A percentile compares a stretch with the other conserved stretches of the same genome.
Evolutionary conservation across 768 basidiomycete genomes (phyloP).

Genomic region (Candolleomyces efflorescens): DNA sequence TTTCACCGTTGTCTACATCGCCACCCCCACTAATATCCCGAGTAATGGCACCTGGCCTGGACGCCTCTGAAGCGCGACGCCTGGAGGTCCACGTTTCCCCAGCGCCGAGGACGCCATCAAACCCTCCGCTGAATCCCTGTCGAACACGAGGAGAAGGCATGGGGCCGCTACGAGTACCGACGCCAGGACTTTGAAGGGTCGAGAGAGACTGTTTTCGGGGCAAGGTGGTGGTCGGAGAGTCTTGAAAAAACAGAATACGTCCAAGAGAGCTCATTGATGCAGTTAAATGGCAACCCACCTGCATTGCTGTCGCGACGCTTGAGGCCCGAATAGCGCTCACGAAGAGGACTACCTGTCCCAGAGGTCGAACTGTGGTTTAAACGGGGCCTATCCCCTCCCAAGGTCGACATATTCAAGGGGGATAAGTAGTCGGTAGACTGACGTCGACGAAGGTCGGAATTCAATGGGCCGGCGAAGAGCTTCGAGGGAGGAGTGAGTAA

Average conservation of each 20-base stretch:
- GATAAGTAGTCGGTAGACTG: slow-evolving; percentile 74
- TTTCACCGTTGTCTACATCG: slow-evolving; percentile 36
- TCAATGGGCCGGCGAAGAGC: slow-evolving; percentile 80
- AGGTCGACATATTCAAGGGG: slow-evolving; percentile 47
- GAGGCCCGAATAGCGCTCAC: slow-evolving; percentile 61
- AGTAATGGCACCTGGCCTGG: slow-evolving; percentile 31
- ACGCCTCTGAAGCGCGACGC: slow-evolving; percentile 57
- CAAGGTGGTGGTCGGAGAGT: slow-evolving; percentile 49
- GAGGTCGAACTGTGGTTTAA: slow-evolving; percentile 45
- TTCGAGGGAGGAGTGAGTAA: slow-evolving; percentile 22
- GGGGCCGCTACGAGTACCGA: slow-evolving; percentile 55
- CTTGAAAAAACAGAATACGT: slow-evolving; percentile 31
- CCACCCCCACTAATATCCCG: slow-evolving; percentile 32
- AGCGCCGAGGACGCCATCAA: slow-evolving; percentile 67
- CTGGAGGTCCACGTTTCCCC: slow-evolving; percentile 69
- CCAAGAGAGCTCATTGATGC: slow-evolving; percentile 10
- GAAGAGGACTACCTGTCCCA: slow-evolving; percentile 49
- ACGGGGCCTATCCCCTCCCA: slow-evolving; percentile 54
- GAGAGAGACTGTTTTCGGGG: slow-evolving; percentile 72
- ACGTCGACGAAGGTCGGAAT: slow-evolving; percentile 84
- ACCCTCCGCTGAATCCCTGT: slow-evolving; percentile 46
- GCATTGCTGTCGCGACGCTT: slow-evolving; percentile 64
- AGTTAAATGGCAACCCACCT: slow-evolving; percentile 37
- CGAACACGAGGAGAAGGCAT: slow-evolving; percentile 67
- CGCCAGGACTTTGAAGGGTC: slow-evolving; percentile 46